Conservation (phyloP, 2,329 filamentous ascomycete genomes). For the Colletotrichum spaethianum region DNA sequence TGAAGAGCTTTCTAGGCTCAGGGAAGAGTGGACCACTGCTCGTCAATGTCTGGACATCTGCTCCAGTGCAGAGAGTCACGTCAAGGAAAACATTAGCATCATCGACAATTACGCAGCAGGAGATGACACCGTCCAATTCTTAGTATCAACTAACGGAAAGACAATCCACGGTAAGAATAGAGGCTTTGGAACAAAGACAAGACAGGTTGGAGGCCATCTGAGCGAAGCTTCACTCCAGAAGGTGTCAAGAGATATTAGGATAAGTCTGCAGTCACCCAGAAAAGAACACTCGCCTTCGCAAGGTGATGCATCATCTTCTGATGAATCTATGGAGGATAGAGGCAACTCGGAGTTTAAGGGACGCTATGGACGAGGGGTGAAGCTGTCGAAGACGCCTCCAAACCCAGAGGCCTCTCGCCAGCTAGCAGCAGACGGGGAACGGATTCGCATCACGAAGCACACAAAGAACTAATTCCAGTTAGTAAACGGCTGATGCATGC, state of each 20-base stretch:
- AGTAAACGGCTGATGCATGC: not conserved
- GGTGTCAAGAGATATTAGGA: slow-evolving; percentile 36
- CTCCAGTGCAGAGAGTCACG: slow-evolving; percentile 2
- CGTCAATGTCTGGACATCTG: not conserved
- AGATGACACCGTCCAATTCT: slow-evolving; percentile 42
- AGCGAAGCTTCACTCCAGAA: slow-evolving; percentile 41
- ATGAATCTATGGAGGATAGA: not conserved
- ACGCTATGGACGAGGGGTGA: slow-evolving; percentile 35
- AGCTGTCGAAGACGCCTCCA: not conserved
- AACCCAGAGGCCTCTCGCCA: not conserved
- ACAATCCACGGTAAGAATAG: slow-evolving; percentile 43
- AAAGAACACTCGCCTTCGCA: not conserved
- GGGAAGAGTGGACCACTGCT: not conserved
- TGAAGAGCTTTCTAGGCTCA: not conserved
- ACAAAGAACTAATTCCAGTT: too few relatives aligned
- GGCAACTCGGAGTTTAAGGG: slow-evolving; percentile 24
- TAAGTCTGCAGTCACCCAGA: not conserved
- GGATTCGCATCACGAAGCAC: not conserved
- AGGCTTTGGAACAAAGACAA: slow-evolving; percentile 37
- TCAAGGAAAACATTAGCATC: slow-evolving; percentile 38
- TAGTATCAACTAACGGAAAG: slow-evolving; percentile 42
- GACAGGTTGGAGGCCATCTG: slow-evolving; percentile 42
- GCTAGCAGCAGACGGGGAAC: not conserved
- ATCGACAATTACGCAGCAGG: slow-evolving; percentile 41
- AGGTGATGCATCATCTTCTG: not conserved